Evolutionary conservation across 352 stramenopile genomes (phyloP).

Genomic region (Phytophthora boehmeriae): DNA sequence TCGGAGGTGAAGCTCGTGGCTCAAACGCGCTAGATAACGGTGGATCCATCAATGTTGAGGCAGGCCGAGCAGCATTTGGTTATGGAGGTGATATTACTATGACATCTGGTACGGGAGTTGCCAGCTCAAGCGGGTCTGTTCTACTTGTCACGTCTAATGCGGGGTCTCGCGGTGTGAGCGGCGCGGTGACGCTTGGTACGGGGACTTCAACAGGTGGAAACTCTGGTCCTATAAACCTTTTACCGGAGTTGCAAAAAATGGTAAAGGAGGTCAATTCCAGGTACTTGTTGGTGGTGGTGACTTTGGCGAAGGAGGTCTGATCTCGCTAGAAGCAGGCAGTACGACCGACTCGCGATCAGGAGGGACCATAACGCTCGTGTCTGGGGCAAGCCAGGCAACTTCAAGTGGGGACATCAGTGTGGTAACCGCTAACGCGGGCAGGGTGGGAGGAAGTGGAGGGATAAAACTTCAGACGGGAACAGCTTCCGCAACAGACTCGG

Average conservation of each 20-base stretch:
- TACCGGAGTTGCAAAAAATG: slow-evolving; percentile 53
- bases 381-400: slow-evolving; percentile 63
- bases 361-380: slow-evolving; percentile 61
- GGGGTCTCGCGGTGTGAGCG: slow-evolving; percentile 58
- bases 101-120: slow-evolving; percentile 51
- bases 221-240: slow-evolving; percentile 60
- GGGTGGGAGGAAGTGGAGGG: slow-evolving; percentile 57
- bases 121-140: slow-evolving; percentile 60
- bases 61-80: slow-evolving; percentile 70
- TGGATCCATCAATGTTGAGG: slow-evolving; percentile 76
- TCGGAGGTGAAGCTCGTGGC: slow-evolving; percentile 88
- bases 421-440: slow-evolving; percentile 64
- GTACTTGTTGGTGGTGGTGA: slow-evolving; percentile 71
- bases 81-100: slow-evolving; percentile 68
- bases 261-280: slow-evolving; percentile 59
- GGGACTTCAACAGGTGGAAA: slow-evolving; percentile 56
- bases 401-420: slow-evolving; percentile 75
- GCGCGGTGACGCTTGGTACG: slow-evolving; percentile 40
- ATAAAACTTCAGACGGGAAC: slow-evolving; percentile 66
- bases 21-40: slow-evolving; percentile 90
- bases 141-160: slow-evolving; percentile 51
- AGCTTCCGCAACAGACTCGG: slow-evolving; percentile 55
- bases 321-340: slow-evolving; percentile 75
- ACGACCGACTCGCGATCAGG: slow-evolving; percentile 70
- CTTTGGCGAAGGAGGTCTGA: slow-evolving; percentile 79